Base-by-base conservation (phyloP, 192 early-diverging fungal genomes). In the Backusella macrospora region DNA sequence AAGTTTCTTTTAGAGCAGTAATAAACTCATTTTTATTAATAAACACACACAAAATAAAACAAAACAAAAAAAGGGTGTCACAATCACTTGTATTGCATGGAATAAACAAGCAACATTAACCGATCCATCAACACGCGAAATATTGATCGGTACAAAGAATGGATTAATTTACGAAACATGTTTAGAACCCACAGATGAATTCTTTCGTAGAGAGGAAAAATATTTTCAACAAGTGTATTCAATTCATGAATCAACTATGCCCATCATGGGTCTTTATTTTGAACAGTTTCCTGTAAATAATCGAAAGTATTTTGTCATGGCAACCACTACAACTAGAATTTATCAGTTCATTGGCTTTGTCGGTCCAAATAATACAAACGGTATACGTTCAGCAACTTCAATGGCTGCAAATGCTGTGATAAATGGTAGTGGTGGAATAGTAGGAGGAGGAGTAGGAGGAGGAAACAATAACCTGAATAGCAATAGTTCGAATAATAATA, bases 31-130 rank as follows among this genome's bases (percentile, higher is more conserved):
- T 34, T 34, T 34, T 34, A 34, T 48, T 48, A 63, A 63, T 21
- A 43, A 42, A 44, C 43, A 42, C 0, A 39, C 48, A 23, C n/a
- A n/a, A n/a, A n/a, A n/a, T n/a, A 5, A 69, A 0, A 34, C 29
- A 34, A n/a, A n/a, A n/a, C 29, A 34, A 34, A 34, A 34, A 34
- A 34, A 94, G 87, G 93, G 90, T 15, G 84, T 96, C 68, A 79
- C 90, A 18, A 87, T 97, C 59, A 92, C 95, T 40, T 92, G 93
- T 0, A 89, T 98, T n/a, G 96, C 93, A 3, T 99, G 97, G 97
- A 96, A 93, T 48, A 85, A 88, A 65, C 73, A 80, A 29, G 87
- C 83, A 44, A 76, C 80, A 5, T 65, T 78, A 1, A 78, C 70
- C 0, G 88, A 87, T 40, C 80, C 84, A 5, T 91, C 94, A 0